These are phyloP conservation scores for Afroboletus lepidellus DNA, from an alignment of 1,284 basidiomycete species.

Conservation along the genomic window DNA sequence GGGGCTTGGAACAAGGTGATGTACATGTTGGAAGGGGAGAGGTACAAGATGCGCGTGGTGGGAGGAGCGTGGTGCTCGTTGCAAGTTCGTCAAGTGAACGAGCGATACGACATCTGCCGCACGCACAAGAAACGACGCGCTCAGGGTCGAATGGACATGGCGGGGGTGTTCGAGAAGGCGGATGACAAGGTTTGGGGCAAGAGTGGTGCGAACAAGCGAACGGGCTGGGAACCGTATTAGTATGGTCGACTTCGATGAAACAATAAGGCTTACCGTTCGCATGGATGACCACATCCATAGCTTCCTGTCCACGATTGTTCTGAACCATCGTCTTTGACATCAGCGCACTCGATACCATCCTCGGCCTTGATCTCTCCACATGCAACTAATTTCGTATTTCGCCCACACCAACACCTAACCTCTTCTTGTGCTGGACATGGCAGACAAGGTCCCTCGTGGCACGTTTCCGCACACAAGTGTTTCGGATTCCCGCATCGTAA, in stretches of 20 bases:
- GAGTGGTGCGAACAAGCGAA: constrained; percentile 78
- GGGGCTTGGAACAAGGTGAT: constrained; percentile 63
- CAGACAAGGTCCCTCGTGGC: constrained; percentile 73
- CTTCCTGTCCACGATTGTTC: constrained; percentile 63
- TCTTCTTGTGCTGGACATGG: constrained; percentile 57
- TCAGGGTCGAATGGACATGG: constrained; percentile 75
- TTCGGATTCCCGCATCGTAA: constrained; percentile 60
- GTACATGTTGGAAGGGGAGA: constrained; percentile 80
- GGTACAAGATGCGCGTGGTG: constrained; percentile 60
- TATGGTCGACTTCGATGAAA: not conserved
- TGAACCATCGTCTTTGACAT: constrained; percentile 16
- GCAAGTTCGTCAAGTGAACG: constrained; percentile 43
- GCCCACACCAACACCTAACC: constrained; percentile 77
- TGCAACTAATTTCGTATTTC: constrained; percentile 52
- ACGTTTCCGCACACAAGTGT: constrained; percentile 61
- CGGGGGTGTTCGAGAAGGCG: constrained; percentile 57
- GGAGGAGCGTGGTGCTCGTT: constrained; percentile 29
- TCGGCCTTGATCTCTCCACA: constrained; percentile 62
- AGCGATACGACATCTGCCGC: constrained; percentile 55
- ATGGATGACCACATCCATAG: constrained; percentile 64
- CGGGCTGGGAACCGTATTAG: constrained; percentile 38
- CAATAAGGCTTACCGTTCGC: constrained; percentile 49
- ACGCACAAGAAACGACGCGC: constrained; percentile 74
- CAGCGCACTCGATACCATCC: constrained; percentile 17
- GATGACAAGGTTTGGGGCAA: constrained; percentile 72